Base-by-base conservation (phyloP, 2,329 filamentous ascomycete species). In the Anthostomella pinea region DNA sequence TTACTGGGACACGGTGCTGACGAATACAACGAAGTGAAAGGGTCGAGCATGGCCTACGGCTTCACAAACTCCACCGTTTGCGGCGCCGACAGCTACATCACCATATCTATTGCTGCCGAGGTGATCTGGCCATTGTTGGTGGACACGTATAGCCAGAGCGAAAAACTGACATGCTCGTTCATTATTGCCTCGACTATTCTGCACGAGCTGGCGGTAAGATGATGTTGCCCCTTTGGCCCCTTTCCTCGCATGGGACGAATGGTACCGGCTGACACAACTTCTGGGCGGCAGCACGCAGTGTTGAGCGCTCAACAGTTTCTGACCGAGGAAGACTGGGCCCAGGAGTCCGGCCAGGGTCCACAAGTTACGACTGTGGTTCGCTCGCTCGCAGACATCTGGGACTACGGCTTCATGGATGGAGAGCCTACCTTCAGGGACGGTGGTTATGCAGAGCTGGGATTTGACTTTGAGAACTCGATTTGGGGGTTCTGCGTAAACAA, bases 71-170 rank as follows among this genome's bases (percentile, higher is more conserved):
- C 9, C 2, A 7, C 3, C 2, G 0, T 0, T 0, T 20, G 6
- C 4, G 40, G 31, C 3, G 3, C 1, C n/a, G 16, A 23, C n/a
- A 13, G 0, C 4, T 5, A 2, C 2, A 41, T 41, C 22, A 21
- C 7, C 2, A 33, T 52, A 1, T 14, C 8, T 5, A 9, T 58
- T 6, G 33, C 35, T 5, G 51, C 42, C 4, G 54, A 60, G 14
- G 2, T 52, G n/a, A 25, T 60, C 2, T 60, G 56, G 53, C 56
- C 57, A 2, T 35, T 60, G 23, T n/a, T 60, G 9, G 18, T 43
- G 10, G 38, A 41, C 2, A 27, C 46, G 9, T 55, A 45, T 14
- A 53, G 45, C 30, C 18, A 29, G 21, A 52, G 43, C 27, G 57
- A 60, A 43, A 60, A 57, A 45, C 25, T 59, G 42, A 16, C 20